Evolutionary conservation across 2,329 filamentous ascomycete genomes (phyloP).

Genomic region (Aspergillus udagawae): DNA sequence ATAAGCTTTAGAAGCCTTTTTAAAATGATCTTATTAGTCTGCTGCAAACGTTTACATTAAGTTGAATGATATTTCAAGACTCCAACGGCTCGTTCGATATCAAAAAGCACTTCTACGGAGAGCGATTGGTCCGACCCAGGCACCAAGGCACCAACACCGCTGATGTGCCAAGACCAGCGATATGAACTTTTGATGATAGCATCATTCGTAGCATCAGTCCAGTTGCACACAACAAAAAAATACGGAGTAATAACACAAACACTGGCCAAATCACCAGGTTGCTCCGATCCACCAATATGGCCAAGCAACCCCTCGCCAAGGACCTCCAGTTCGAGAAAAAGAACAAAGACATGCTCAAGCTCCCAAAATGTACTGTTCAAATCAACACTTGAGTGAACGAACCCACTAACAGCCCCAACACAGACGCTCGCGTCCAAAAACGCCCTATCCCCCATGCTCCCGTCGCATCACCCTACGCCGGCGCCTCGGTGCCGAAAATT

Average conservation of each 20-base stretch:
- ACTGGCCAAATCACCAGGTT: background rate
- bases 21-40: background rate
- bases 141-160: background rate
- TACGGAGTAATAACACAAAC: background rate
- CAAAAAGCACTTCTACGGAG: background rate
- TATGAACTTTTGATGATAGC: background rate
- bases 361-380: slow-evolving; percentile 31
- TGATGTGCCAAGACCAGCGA: background rate
- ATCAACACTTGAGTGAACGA: background rate
- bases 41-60: background rate
- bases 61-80: background rate
- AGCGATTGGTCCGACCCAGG: background rate
- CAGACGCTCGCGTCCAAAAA: slow-evolving; percentile 50
- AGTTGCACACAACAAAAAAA: background rate
- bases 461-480: slow-evolving; percentile 51
- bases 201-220: background rate
- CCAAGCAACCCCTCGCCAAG: slow-evolving; percentile 19
- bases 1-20: too few species aligned
- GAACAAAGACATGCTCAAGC: slow-evolving; percentile 32
- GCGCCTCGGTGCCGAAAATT: slow-evolving; percentile 46
- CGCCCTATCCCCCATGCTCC: slow-evolving; percentile 57
- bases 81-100: background rate
- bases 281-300: slow-evolving; percentile 8
- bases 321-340: slow-evolving; percentile 38
- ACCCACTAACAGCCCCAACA: slow-evolving; percentile 3